phyloP scores from a whole-genome alignment of 306 rosid genomes.

The Lotus japonicus region DNA sequence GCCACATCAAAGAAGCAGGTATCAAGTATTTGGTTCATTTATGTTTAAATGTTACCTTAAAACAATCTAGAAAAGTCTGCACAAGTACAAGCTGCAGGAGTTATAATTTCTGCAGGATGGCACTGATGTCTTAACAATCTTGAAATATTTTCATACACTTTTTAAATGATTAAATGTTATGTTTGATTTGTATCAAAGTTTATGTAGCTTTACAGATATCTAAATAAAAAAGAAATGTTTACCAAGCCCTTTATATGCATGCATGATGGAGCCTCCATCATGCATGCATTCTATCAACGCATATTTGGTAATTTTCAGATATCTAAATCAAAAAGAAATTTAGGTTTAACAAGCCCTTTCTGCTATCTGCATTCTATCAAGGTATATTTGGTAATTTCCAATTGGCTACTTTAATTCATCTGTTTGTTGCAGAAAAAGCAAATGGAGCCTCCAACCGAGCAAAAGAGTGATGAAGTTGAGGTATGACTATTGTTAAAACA shows the following conservation, averaged over 20 bases:
- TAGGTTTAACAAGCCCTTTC: too few relatives aligned
- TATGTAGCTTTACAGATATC: too few relatives aligned
- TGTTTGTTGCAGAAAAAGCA: conserved; percentile 50
- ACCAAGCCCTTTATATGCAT: too few relatives aligned
- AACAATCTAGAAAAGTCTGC: conserved; percentile 10
- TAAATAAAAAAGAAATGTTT: too few relatives aligned
- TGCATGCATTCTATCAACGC: conserved; percentile 1
- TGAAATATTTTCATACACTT: background rate
- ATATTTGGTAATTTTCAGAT: background rate
- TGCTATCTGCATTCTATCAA: conserved; percentile 4
- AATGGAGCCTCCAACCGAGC: conserved; percentile 42
- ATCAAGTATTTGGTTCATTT: background rate
- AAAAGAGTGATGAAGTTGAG: conserved; percentile 46
- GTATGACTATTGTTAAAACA: conserved; percentile 30
- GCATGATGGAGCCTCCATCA: background rate
- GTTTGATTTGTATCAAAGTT: too few relatives aligned
- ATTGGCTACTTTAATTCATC: background rate
- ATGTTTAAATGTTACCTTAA: background rate
- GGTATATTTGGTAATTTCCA: background rate
- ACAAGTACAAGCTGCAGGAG: background rate
- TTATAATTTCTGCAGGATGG: background rate
- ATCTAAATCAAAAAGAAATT: too few relatives aligned
- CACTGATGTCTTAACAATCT: background rate
- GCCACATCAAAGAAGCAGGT: conserved; percentile 69
- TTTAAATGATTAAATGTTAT: background rate